Evolutionary conservation across 2,329 filamentous ascomycete species (phyloP).

Genomic region (Microsporum ferrugineum): DNA sequence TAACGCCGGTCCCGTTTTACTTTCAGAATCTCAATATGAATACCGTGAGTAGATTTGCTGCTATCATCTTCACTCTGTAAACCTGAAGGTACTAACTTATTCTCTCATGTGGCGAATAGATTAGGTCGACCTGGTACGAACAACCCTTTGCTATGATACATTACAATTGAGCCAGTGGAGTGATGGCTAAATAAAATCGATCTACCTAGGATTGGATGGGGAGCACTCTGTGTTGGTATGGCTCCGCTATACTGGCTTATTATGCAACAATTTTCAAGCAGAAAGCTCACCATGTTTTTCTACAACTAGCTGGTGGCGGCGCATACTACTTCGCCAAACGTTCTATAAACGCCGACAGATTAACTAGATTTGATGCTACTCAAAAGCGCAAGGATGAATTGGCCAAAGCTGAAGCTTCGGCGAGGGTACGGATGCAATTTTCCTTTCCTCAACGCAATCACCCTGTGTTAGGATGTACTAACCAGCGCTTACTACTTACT

Average conservation of each 20-base stretch:
- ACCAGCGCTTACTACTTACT: conserved; percentile 20
- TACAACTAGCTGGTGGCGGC: conserved; percentile 60
- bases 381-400: conserved; percentile 23
- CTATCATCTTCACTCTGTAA: not conserved
- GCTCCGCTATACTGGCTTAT: not conserved
- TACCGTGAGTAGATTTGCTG: conserved; percentile 34
- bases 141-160: not conserved
- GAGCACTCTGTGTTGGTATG: conserved; percentile 71
- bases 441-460: not conserved
- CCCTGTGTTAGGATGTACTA: not conserved
- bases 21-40: conserved; percentile 33
- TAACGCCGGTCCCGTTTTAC: not conserved
- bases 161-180: not conserved
- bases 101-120: conserved; percentile 25
- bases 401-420: conserved; percentile 10
- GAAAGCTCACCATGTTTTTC: conserved; percentile 11
- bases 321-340: conserved; percentile 95
- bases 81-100: not conserved
- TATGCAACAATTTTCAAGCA: not conserved
- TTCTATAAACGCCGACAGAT: conserved; percentile 83
- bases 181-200: not conserved
- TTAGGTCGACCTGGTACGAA: conserved; percentile 48
- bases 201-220: conserved; percentile 70
- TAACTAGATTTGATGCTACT: conserved; percentile 54
- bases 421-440: not conserved